These are phyloP conservation scores for Pseudogymnoascus sp. DNA, from an alignment of 2,329 filamentous ascomycete species.

Conservation along the genomic window DNA sequence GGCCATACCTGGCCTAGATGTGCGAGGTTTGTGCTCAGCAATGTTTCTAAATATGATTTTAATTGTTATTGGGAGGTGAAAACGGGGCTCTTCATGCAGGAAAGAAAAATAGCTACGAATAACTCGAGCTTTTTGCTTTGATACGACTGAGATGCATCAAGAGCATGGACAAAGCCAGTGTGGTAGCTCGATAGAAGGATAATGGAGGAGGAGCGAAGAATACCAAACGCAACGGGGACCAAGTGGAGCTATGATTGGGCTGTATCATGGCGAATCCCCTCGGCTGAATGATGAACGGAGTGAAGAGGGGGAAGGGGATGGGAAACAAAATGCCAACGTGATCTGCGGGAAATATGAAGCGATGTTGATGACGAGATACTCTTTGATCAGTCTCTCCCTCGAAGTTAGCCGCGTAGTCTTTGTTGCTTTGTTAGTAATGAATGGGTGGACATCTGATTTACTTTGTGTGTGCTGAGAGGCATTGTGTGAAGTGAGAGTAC, in stretches of 20 bases:
- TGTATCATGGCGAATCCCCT: neutral
- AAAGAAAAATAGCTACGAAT: neutral
- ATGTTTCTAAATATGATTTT: neutral
- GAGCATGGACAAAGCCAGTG: neutral
- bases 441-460: constrained; percentile 5
- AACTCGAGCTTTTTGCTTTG: neutral
- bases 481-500: neutral
- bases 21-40: neutral
- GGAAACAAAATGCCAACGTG: neutral
- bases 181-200: neutral
- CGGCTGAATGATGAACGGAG: neutral
- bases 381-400: neutral
- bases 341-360: neutral
- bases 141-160: neutral
- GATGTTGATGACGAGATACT: constrained; percentile 2
- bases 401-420: constrained; percentile 6
- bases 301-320: neutral
- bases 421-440: constrained; percentile 7
- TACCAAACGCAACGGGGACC: neutral
- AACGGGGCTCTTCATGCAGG: neutral
- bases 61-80: neutral
- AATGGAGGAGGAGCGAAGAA: neutral
- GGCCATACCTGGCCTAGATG: neutral
- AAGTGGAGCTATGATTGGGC: neutral
- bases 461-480: neutral